A percentile compares a stretch with the other conserved stretches of the same genome.
These are phyloP conservation scores for Alternaria gaisen DNA, from an alignment of 2,329 filamentous ascomycete genomes.

Conservation along the genomic window DNA sequence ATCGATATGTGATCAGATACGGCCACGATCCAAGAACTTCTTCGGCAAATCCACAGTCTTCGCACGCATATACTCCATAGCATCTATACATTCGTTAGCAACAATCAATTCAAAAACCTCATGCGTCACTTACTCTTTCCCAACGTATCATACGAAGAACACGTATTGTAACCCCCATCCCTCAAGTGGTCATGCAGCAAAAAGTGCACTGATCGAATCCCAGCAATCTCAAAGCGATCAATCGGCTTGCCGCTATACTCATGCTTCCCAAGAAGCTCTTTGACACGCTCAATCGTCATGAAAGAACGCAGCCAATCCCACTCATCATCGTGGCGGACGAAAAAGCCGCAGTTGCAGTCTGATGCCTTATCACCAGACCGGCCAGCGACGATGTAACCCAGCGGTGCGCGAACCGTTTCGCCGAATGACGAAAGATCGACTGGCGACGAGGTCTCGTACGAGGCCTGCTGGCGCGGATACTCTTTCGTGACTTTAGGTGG, in stretches of 20 bases:
- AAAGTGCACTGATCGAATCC: slow-evolving; percentile 46
- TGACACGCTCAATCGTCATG: slow-evolving; percentile 37
- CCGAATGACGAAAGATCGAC: slow-evolving; percentile 18
- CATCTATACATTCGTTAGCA: slow-evolving; percentile 15
- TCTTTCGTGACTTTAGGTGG: slow-evolving; percentile 24
- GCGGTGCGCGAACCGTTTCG: slow-evolving; percentile 43
- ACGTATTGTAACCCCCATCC: slow-evolving; percentile 45
- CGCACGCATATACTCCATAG: slow-evolving; percentile 31
- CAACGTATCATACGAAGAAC: slow-evolving; percentile 10
- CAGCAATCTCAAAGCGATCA: slow-evolving; percentile 19
- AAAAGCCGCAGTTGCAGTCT: slow-evolving; percentile 50
- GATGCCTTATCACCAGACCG: slow-evolving; percentile 53
- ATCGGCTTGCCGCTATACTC: slow-evolving; percentile 32
- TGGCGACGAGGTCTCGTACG: slow-evolving; percentile 43
- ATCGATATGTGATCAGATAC: slow-evolving; percentile 6
- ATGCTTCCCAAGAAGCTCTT: slow-evolving; percentile 38
- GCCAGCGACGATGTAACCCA: slow-evolving; percentile 57
- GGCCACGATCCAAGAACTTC: slow-evolving; percentile 22
- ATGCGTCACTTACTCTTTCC: slow-evolving; percentile 17
- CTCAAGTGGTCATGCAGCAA: slow-evolving; percentile 56
- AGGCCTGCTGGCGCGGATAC: slow-evolving; percentile 30
- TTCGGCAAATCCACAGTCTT: slow-evolving; percentile 30
- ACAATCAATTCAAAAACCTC: background rate
- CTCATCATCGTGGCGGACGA: slow-evolving; percentile 44
- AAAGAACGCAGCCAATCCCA: slow-evolving; percentile 45